These are phyloP conservation scores for Podospora appendiculata DNA, from an alignment of 495 filamentous ascomycete species.

Conservation along the genomic window DNA sequence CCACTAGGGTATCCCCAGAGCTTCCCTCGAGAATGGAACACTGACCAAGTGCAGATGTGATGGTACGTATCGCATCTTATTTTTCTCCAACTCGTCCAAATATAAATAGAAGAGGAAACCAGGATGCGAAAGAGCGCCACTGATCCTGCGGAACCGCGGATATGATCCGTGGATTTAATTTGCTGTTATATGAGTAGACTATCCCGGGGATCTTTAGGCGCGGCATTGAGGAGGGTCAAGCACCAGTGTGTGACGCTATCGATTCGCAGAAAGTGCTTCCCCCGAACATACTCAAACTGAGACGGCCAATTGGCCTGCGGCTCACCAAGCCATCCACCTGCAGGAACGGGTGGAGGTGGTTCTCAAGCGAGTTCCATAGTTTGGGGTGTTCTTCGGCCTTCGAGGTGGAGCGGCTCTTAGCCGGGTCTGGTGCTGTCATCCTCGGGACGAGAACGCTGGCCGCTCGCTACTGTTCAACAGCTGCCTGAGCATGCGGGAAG, in stretches of 20 bases:
- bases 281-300: slow-evolving; percentile 15
- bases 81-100: slow-evolving; percentile 6
- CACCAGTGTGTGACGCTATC: slow-evolving; percentile 18
- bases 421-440: slow-evolving; percentile 3
- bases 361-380: slow-evolving; percentile 24
- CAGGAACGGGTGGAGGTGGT: slow-evolving; percentile 21
- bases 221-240: slow-evolving; percentile 18
- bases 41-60: slow-evolving; percentile 35
- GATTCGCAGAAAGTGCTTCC: slow-evolving; percentile 10
- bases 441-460: slow-evolving; percentile 11
- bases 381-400: neutral
- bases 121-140: slow-evolving; percentile 11
- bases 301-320: slow-evolving; percentile 8
- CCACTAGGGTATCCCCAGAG: neutral
- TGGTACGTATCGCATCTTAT: slow-evolving; percentile 32
- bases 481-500: slow-evolving; percentile 15
- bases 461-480: slow-evolving; percentile 16
- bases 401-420: neutral
- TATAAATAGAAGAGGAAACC: slow-evolving; percentile 17
- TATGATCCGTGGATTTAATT: slow-evolving; percentile 19
- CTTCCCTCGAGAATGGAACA: slow-evolving; percentile 1
- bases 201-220: slow-evolving; percentile 23
- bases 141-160: slow-evolving; percentile 16
- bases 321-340: slow-evolving; percentile 10
- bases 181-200: slow-evolving; percentile 21